Evolutionary conservation across 2,329 filamentous ascomycete species (phyloP).

Genomic region (Emmonsiellopsis sp.): DNA sequence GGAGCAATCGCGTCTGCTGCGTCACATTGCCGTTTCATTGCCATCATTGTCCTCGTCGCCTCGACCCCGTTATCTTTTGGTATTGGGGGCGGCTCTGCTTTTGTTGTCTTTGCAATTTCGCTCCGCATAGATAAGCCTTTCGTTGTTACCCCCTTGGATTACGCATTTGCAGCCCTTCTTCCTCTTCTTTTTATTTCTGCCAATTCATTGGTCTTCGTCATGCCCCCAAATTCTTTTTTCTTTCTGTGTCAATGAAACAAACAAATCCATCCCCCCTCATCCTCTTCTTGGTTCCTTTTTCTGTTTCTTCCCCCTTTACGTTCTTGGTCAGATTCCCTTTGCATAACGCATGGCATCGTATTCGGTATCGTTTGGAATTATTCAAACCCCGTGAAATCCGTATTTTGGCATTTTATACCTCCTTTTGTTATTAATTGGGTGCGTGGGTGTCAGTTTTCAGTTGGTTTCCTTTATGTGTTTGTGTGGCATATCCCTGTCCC

Average conservation of each 20-base stretch:
- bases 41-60: background rate
- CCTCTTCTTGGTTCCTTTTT: background rate
- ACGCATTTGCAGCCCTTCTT: background rate
- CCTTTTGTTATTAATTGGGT: too few relatives aligned
- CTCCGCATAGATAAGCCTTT: background rate
- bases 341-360: background rate
- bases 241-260: background rate
- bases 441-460: too few relatives aligned
- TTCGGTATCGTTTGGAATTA: too few relatives aligned
- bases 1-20: constrained; percentile 1
- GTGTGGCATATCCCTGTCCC: too few relatives aligned
- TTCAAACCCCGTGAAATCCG: too few relatives aligned
- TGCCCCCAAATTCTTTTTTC: background rate
- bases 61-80: background rate
- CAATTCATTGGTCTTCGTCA: too few relatives aligned
- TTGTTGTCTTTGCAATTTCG: background rate
- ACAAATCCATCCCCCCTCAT: background rate
- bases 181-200: background rate
- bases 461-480: too few relatives aligned
- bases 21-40: constrained; percentile 1
- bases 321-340: background rate
- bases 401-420: too few relatives aligned
- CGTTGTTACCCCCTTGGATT: background rate
- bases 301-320: background rate
- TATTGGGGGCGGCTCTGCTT: background rate